phyloP scores from a whole-genome alignment of 192 early-diverging fungal species.

The Coemansia umbellata region DNA sequence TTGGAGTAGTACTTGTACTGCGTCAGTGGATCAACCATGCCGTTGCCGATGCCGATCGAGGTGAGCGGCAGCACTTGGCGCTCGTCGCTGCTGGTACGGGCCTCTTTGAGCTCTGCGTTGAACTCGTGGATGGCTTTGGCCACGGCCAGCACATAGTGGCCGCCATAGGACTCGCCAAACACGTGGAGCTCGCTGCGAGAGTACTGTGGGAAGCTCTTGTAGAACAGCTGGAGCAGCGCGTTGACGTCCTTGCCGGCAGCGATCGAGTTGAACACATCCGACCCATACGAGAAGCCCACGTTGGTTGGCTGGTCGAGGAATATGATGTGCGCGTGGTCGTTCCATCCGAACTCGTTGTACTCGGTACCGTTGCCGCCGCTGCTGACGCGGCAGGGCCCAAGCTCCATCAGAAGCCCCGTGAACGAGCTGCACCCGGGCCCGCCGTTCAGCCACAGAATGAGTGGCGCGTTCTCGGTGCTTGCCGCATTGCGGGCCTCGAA shows the following conservation, averaged over 20 bases:
- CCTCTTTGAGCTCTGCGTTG: constrained; percentile 43
- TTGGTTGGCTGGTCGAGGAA: constrained; percentile 85
- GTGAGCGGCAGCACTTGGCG: constrained; percentile 55
- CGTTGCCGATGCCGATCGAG: constrained; percentile 84
- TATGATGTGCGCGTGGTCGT: constrained; percentile 74
- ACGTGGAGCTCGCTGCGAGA: constrained; percentile 70
- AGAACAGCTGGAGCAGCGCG: constrained; percentile 85
- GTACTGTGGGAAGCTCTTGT: constrained; percentile 74
- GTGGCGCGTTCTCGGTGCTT: constrained; percentile 61
- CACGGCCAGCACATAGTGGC: constrained; percentile 91
- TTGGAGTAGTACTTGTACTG: constrained; percentile 78
- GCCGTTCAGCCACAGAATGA: constrained; percentile 73
- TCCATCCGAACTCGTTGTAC: constrained; percentile 81
- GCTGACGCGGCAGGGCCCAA: constrained; percentile 80
- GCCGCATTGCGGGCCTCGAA: constrained; percentile 77
- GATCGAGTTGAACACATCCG: constrained; percentile 58
- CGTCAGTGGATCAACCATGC: constrained; percentile 71
- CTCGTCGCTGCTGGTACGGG: background rate
- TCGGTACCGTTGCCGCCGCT: constrained; percentile 61
- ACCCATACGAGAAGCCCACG: constrained; percentile 84
- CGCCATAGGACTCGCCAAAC: constrained; percentile 80
- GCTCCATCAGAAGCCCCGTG: constrained; percentile 67
- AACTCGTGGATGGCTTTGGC: constrained; percentile 64
- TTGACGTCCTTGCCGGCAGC: constrained; percentile 79
- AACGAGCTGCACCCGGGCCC: constrained; percentile 79